Evolutionary conservation across 2,329 filamentous ascomycete species (phyloP).

Genomic region (Diplodia sapinea): DNA sequence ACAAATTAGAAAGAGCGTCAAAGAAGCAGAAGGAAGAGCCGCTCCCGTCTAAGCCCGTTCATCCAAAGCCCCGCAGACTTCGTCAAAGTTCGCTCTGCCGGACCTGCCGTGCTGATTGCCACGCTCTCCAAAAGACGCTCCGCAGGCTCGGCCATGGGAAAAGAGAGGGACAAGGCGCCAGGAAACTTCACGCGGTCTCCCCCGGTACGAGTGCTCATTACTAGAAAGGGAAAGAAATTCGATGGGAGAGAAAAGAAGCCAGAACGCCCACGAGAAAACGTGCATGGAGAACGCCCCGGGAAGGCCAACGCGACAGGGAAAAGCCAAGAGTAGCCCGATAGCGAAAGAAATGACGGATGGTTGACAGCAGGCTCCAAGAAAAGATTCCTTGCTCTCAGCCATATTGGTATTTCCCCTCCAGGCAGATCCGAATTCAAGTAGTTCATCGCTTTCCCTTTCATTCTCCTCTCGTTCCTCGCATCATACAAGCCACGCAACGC

Average conservation of each 20-base stretch:
- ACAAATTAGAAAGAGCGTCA: conserved; percentile 15
- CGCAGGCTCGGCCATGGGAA: background rate
- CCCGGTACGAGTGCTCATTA: conserved; percentile 24
- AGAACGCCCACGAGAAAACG: conserved; percentile 20
- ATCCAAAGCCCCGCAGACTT: background rate
- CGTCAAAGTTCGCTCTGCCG: conserved; percentile 24
- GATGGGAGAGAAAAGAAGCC: conserved; percentile 11
- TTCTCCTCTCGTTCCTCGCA: conserved; percentile 27
- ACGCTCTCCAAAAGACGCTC: background rate
- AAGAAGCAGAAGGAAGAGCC: conserved; percentile 16
- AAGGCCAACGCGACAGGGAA: conserved; percentile 8
- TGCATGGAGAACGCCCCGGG: conserved; percentile 9
- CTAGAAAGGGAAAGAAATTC: conserved; percentile 22
- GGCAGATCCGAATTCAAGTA: conserved; percentile 24
- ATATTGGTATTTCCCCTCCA: conserved; percentile 9
- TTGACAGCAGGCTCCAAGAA: conserved; percentile 4
- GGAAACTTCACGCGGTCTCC: conserved; percentile 15
- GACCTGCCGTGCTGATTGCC: conserved; percentile 22
- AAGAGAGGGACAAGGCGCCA: background rate
- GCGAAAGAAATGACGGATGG: conserved; percentile 16
- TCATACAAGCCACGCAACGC: conserved; percentile 32
- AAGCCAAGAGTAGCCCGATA: conserved; percentile 18
- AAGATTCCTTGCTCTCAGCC: conserved; percentile 11
- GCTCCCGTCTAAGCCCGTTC: conserved; percentile 13
- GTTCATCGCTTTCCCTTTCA: conserved; percentile 26